Evolutionary conservation across 1,284 basidiomycete species (phyloP).

Genomic region (Sanghuangporus weigelae): DNA sequence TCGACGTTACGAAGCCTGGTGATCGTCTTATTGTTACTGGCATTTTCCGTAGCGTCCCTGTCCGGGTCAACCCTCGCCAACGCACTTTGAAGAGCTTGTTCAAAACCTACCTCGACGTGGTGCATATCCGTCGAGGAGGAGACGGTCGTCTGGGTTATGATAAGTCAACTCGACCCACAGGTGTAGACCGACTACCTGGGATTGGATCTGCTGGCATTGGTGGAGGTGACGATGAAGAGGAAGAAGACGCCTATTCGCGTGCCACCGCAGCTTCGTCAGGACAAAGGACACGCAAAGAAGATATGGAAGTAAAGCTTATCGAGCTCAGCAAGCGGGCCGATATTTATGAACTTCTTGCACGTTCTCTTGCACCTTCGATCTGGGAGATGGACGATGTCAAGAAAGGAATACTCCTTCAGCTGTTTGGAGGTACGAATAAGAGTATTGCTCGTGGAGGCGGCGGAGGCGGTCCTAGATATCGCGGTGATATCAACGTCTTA

Average conservation of each 20-base stretch:
- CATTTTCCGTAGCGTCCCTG: conserved; percentile 92
- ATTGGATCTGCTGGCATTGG: conserved; percentile 82
- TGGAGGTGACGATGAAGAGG: conserved; percentile 51
- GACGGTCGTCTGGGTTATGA: conserved; percentile 77
- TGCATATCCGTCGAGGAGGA: conserved; percentile 81
- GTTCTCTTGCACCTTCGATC: conserved; percentile 89
- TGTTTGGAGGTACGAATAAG: conserved; percentile 98
- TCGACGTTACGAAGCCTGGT: conserved; percentile 92
- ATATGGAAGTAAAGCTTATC: conserved; percentile 55
- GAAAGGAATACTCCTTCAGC: conserved; percentile 92
- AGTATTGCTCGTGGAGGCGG: conserved; percentile 89
- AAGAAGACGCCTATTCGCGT: conserved; percentile 32
- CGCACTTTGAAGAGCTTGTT: conserved; percentile 92
- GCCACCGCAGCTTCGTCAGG: conserved; percentile 29
- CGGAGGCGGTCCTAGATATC: conserved; percentile 90
- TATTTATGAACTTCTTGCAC: conserved; percentile 83
- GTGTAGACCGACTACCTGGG: conserved; percentile 65
- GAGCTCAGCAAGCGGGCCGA: conserved; percentile 74
- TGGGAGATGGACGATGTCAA: conserved; percentile 99
- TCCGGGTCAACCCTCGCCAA: conserved; percentile 89
- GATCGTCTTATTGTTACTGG: conserved; percentile 90
- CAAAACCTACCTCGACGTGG: conserved; percentile 95
- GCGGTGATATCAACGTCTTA: conserved; percentile 96
- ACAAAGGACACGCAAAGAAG: conserved; percentile 46
- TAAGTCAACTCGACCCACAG: conserved; percentile 69